Base-by-base conservation (phyloP, 208 protist genomes). In the Naegleria lovaniensis region DNA sequence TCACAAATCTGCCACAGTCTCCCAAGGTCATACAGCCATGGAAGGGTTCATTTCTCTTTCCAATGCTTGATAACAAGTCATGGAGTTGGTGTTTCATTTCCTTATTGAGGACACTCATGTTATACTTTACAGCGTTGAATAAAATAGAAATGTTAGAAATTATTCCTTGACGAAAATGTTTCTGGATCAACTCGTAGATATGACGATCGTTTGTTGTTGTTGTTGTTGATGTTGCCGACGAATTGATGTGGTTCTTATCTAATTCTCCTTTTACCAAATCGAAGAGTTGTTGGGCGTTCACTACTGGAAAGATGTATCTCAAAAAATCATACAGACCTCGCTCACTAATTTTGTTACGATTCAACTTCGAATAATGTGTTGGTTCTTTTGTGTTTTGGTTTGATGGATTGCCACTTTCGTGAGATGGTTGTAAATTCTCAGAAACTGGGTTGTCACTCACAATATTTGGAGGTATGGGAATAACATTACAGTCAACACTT, bases 1-100 rank as follows among this genome's bases (percentile, higher is more conserved):
- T 22, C 19, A 93, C 88, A 52, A 94, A 84, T 86, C 92, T 93
- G 16, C 93, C 93, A 59, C 90, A 33, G 79, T 94, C 93, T 25
- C 93, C 93, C 43, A 94, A 92, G 83, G 52, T 83, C 92, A 93
- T 58, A 83, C 76, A 39, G 91, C 38, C 16, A 94, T 52, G 6
- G 43, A 43, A 33, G 92, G 90, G 5, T 89, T 13, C 13, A 67
- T 92, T 33, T 5, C n/a, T 9, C 5, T 29, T 9, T 5, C 93
- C 93, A 33, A 93, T 79, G n/a, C 75, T 85, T 39, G 58, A 40
- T 48, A 94, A 1, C 15, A 94, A 83, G 0, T 88, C 85, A 36
- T 85, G 16, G 2, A 89, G 87, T 76, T 94, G 93, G 15, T 85
- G 7, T 13, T 83, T 41, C 0, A 94, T 48, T 87, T 94, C 93